Conservation (phyloP, 2,329 filamentous ascomycete genomes). For the Talaromyces sp. region DNA sequence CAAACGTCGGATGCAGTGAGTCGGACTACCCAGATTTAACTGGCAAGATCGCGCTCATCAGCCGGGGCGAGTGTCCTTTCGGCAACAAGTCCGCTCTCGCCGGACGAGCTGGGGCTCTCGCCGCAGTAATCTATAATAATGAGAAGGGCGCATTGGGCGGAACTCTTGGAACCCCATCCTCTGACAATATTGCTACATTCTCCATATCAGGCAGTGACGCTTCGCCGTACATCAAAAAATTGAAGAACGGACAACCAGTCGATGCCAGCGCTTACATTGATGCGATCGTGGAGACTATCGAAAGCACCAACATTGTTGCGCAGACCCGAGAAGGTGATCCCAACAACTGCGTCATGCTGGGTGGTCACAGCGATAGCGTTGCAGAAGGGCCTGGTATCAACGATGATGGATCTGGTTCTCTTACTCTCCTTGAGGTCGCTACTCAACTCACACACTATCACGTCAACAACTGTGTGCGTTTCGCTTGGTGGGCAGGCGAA, state of each 20-base stretch:
- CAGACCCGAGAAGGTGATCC: constrained; percentile 58
- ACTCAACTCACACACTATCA: constrained; percentile 66
- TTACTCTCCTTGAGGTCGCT: constrained; percentile 59
- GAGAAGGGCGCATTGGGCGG: constrained; percentile 61
- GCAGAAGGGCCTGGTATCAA: constrained; percentile 68
- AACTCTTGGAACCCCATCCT: not conserved
- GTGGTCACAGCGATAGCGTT: constrained; percentile 62
- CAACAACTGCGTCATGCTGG: constrained; percentile 57
- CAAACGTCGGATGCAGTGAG: constrained; percentile 61
- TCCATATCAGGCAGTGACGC: not conserved
- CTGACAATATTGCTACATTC: not conserved
- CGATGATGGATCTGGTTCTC: constrained; percentile 69
- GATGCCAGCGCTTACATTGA: constrained; percentile 41
- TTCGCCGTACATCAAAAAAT: constrained; percentile 48
- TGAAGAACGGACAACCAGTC: constrained; percentile 46
- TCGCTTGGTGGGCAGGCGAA: constrained; percentile 63
- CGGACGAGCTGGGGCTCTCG: constrained; percentile 65
- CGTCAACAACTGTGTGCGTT: constrained; percentile 67
- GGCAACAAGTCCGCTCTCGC: constrained; percentile 67
- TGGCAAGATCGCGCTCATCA: constrained; percentile 67
- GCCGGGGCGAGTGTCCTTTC: constrained; percentile 68
- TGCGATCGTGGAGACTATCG: constrained; percentile 45
- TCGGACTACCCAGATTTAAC: constrained; percentile 61
- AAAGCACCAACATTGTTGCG: constrained; percentile 59
- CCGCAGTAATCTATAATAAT: constrained; percentile 73